Conservation (phyloP, 345 rosid species). For the Leavenworthia alabamica region DNA sequence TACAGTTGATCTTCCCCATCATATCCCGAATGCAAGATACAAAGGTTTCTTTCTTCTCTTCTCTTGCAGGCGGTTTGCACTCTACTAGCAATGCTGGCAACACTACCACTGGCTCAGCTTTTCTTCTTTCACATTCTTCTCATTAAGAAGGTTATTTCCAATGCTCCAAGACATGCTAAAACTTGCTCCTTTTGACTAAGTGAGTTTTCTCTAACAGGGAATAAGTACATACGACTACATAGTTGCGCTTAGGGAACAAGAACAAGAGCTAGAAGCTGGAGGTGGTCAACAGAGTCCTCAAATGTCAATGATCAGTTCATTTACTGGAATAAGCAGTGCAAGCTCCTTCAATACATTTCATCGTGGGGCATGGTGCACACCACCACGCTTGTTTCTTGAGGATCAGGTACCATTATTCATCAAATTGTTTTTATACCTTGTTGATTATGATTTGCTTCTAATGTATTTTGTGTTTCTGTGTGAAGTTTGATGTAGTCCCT, state of each 20-base stretch:
- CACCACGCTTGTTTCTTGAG: slow-evolving; percentile 87
- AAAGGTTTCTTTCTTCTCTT: background rate
- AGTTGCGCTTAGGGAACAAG: slow-evolving; percentile 93
- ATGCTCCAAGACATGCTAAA: background rate
- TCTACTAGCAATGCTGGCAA: slow-evolving; percentile 88
- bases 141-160: slow-evolving; percentile 62
- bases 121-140: slow-evolving; percentile 96
- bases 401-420: slow-evolving; percentile 60
- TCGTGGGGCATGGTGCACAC: slow-evolving; percentile 98
- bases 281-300: slow-evolving; percentile 92
- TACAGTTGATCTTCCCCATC: background rate
- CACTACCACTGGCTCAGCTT: slow-evolving; percentile 88
- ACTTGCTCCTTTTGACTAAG: background rate
- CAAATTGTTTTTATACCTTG: background rate
- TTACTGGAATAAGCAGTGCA: slow-evolving; percentile 94
- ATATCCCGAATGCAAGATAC: too few species aligned
- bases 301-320: slow-evolving; percentile 92
- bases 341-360: slow-evolving; percentile 92
- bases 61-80: slow-evolving; percentile 71
- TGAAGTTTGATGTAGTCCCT: slow-evolving; percentile 97
- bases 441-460: background rate
- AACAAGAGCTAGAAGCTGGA: slow-evolving; percentile 77
- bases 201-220: slow-evolving; percentile 47
- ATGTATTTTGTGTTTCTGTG: background rate
- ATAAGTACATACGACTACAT: slow-evolving; percentile 97